phyloP scores from a whole-genome alignment of 2,329 filamentous ascomycete genomes.

The Xylaria arbuscula region DNA sequence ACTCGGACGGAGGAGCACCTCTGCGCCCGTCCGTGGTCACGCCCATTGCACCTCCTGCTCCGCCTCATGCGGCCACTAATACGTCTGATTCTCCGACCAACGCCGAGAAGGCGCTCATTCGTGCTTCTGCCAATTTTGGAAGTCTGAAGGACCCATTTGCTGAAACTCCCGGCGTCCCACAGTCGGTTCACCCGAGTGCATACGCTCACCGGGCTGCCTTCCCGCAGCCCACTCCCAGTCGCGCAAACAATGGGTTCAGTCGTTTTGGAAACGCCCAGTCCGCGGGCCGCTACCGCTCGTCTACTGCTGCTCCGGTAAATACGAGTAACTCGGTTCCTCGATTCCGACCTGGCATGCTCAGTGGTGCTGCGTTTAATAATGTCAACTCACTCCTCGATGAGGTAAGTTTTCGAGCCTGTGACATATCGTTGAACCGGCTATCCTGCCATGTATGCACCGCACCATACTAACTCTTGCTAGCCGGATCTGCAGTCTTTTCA shows the following conservation, averaged over 20 bases:
- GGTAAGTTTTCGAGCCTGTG: slow-evolving; percentile 8
- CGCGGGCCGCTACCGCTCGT: slow-evolving; percentile 20
- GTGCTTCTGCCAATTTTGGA: slow-evolving; percentile 38
- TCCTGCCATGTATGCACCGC: not conserved
- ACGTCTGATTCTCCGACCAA: slow-evolving; percentile 35
- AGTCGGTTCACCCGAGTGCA: slow-evolving; percentile 36
- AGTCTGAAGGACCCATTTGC: slow-evolving; percentile 38
- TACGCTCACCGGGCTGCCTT: slow-evolving; percentile 16
- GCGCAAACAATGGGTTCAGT: slow-evolving; percentile 17
- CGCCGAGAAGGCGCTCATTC: slow-evolving; percentile 43
- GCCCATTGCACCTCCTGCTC: slow-evolving; percentile 1
- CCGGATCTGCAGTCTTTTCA: slow-evolving; percentile 20
- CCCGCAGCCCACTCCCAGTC: slow-evolving; percentile 30
- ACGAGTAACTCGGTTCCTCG: slow-evolving; percentile 20
- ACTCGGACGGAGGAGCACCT: slow-evolving; percentile 40
- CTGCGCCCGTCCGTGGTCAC: slow-evolving; percentile 34
- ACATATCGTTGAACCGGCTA: not conserved
- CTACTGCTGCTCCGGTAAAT: not conserved
- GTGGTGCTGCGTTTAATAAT: slow-evolving; percentile 12
- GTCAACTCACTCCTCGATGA: slow-evolving; percentile 11
- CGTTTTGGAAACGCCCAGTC: slow-evolving; percentile 22
- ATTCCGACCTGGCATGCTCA: slow-evolving; percentile 12
- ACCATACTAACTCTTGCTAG: slow-evolving; percentile 11
- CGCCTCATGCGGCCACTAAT: not conserved
- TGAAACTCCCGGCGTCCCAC: slow-evolving; percentile 33